phyloP scores from a whole-genome alignment of 345 rosid genomes.

The Litchi chinensis region DNA sequence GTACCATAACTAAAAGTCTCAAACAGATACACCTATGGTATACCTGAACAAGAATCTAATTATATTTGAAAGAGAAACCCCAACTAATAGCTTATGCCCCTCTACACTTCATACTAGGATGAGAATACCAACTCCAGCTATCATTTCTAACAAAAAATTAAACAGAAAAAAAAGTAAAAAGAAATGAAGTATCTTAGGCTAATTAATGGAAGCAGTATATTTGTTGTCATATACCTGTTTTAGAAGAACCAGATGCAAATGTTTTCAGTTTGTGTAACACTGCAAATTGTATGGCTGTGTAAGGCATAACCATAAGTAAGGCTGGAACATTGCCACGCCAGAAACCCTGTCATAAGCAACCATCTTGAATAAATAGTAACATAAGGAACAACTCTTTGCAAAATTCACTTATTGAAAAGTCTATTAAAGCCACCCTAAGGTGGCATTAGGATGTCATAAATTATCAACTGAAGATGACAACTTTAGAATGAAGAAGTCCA shows the following conservation, averaged over 20 bases:
- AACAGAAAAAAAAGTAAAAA: too few species aligned
- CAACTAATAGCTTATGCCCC: neutral
- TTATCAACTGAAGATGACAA: neutral
- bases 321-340: slow-evolving; percentile 99
- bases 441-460: neutral
- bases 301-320: slow-evolving; percentile 97
- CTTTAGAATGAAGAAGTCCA: neutral
- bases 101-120: neutral
- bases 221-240: slow-evolving; percentile 52
- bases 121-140: neutral
- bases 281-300: slow-evolving; percentile 88
- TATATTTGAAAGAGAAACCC: neutral
- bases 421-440: neutral
- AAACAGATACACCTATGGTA: neutral
- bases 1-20: neutral
- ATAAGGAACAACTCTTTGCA: neutral
- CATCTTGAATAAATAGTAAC: slow-evolving; percentile 15
- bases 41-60: neutral
- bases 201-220: neutral
- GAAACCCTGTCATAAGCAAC: slow-evolving; percentile 71
- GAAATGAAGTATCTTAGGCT: too few species aligned
- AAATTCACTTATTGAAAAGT: neutral
- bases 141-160: neutral
- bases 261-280: slow-evolving; percentile 82
- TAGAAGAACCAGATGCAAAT: slow-evolving; percentile 83